Conservation (phyloP, 805 yeast species). For the Candida sakaeoensis region DNA sequence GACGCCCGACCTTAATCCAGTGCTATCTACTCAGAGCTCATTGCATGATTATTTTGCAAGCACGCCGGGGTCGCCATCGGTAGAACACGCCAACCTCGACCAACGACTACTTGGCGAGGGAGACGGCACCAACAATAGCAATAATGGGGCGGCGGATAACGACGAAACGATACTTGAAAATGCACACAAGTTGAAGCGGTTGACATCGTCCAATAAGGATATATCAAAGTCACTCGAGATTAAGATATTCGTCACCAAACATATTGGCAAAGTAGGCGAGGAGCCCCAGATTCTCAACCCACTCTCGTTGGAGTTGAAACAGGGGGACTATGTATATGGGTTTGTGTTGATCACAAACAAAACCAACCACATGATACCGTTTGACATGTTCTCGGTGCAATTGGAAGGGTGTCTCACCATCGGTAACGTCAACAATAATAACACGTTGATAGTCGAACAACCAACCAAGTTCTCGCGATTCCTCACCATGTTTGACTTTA, state of each 20-base stretch:
- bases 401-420: slow-evolving; percentile 33
- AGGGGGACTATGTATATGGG: slow-evolving; percentile 37
- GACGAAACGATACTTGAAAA: slow-evolving; percentile 36
- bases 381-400: slow-evolving; percentile 37
- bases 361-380: slow-evolving; percentile 25
- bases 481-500: slow-evolving; percentile 39
- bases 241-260: slow-evolving; percentile 30
- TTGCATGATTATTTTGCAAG: slow-evolving; percentile 18
- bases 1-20: slow-evolving; percentile 11
- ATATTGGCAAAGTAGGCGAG: slow-evolving; percentile 31
- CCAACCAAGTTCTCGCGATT: slow-evolving; percentile 23
- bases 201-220: slow-evolving; percentile 27
- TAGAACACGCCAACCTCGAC: slow-evolving; percentile 2
- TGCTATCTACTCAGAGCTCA: slow-evolving; percentile 6
- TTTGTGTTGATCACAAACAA: slow-evolving; percentile 29
- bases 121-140: too few species aligned
- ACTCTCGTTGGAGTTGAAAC: slow-evolving; percentile 26
- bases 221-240: slow-evolving; percentile 24
- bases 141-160: slow-evolving; percentile 12
- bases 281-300: slow-evolving; percentile 29
- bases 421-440: slow-evolving; percentile 17
- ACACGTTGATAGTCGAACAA: slow-evolving; percentile 14
- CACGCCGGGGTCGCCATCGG: slow-evolving; percentile 15
- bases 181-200: slow-evolving; percentile 28
- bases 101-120: slow-evolving; percentile 2